Evolutionary conservation across 257 asterid genomes (phyloP), one percentile per base, ranked within the genome.

Genomic region (Mentha longifolia): DNA sequence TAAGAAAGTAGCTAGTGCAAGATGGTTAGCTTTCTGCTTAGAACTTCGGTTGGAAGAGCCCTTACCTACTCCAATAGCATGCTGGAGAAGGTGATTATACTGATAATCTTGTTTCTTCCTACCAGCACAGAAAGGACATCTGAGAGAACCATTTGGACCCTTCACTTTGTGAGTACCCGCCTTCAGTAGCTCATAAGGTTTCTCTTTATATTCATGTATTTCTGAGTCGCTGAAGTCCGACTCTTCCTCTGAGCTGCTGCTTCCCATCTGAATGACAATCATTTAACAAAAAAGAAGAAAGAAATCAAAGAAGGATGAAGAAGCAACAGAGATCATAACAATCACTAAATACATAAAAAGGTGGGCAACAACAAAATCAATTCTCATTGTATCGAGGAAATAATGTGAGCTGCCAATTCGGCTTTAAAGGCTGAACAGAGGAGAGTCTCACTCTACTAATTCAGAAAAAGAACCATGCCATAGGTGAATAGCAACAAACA

Each of bases 91-190:
- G 68, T 95, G 98, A 76, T 88, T 84, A 81, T 81, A 88, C 86
- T 84, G 85, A 76, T 89, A 95, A 76, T 85, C 98, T 49, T 95
- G 99, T 61, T 95, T 95, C 82, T 92, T 95, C 85, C 90, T 92
- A 13, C 97, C 98, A 33, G 96, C 97, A 74, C 98, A 95, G 55
- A 91, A 95, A 43, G 99, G 99, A 75, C 99, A 95, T 61, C 97
- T 84, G 49, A 95, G 84, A 76, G 84, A 51, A 57, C 96, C 89
- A 65, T 95, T 91, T 22, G 96, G 92, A 20, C 92, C 92, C 83
- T 84, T 91, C 12, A 95, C 93, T 78, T 82, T 88, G 75, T 77
- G 83, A 8, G 82, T 83, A n/a, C 98, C 96, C 2, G 82, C 72
- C 85, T 67, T 86, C 73, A 92, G 79, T 22, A 84, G 86, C 78